phyloP scores from a whole-genome alignment of 208 protist species.

The Leishmania tarentolae region DNA sequence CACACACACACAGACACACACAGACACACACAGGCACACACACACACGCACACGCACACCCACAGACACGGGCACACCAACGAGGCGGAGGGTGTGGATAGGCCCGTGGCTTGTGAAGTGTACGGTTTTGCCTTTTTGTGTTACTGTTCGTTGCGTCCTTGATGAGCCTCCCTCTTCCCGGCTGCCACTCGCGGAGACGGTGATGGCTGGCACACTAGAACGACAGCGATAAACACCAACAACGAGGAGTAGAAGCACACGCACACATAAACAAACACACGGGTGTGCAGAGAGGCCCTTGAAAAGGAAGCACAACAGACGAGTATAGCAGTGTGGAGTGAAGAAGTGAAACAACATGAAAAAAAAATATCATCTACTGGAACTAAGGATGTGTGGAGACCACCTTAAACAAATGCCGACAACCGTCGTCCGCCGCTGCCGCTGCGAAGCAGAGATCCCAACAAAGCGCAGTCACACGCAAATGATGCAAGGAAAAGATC shows the following conservation, averaged over 20 bases:
- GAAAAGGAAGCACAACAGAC: not conserved
- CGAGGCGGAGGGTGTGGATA: not conserved
- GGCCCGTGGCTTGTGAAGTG: too few species aligned
- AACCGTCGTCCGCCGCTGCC: not conserved
- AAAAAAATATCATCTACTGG: not conserved
- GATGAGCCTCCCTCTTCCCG: not conserved
- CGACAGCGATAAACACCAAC: not conserved
- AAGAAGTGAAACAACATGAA: too few species aligned
- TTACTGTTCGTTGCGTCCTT: not conserved
- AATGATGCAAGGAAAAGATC: not conserved
- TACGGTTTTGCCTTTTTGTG: not conserved
- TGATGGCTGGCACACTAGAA: not conserved
- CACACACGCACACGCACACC: too few species aligned
- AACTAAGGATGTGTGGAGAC: not conserved
- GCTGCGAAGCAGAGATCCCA: not conserved
- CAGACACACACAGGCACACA: too few species aligned
- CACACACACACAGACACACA: too few species aligned
- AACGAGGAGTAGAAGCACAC: not conserved
- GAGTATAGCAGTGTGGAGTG: not conserved
- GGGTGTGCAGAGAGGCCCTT: not conserved
- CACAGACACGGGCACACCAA: too few species aligned
- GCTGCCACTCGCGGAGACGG: not conserved
- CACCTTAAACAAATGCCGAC: not conserved
- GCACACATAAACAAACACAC: not conserved
- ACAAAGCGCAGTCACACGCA: not conserved